Conservation (phyloP, 495 filamentous ascomycete genomes). For the Friedmanniomyces endolithicus region DNA sequence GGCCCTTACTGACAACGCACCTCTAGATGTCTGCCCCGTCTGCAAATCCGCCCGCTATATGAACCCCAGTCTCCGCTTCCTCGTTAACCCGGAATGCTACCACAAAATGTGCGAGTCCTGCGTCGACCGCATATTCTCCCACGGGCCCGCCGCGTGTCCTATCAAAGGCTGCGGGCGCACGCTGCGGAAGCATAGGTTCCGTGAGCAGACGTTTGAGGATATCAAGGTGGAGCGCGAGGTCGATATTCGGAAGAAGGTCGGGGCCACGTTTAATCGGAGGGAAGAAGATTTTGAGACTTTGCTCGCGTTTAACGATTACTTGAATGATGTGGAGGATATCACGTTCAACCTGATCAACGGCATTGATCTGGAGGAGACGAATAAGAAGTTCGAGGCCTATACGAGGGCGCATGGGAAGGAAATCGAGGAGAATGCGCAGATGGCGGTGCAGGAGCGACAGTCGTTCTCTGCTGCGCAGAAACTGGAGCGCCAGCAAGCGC, state of each 20-base stretch:
- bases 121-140: slow-evolving; percentile 86
- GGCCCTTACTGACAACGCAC: slow-evolving; percentile 8
- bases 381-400: slow-evolving; percentile 55
- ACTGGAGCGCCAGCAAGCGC: slow-evolving; percentile 56
- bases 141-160: slow-evolving; percentile 80
- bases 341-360: slow-evolving; percentile 76
- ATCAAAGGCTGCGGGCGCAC: slow-evolving; percentile 77
- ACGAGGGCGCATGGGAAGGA: slow-evolving; percentile 50
- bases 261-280: slow-evolving; percentile 69
- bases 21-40: slow-evolving; percentile 77
- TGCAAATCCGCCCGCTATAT: slow-evolving; percentile 94
- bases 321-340: slow-evolving; percentile 81
- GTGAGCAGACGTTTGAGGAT: slow-evolving; percentile 80
- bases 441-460: slow-evolving; percentile 42
- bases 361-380: slow-evolving; percentile 54
- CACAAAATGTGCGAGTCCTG: slow-evolving; percentile 95
- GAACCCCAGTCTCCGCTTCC: slow-evolving; percentile 83
- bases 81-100: slow-evolving; percentile 96
- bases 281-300: slow-evolving; percentile 83
- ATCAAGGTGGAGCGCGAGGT: slow-evolving; percentile 86
- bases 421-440: slow-evolving; percentile 43
- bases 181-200: slow-evolving; percentile 71
- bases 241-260: slow-evolving; percentile 73
- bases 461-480: slow-evolving; percentile 42
- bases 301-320: slow-evolving; percentile 79